Conservation (phyloP, 306 rosid genomes). For the Castanea mollissima region DNA sequence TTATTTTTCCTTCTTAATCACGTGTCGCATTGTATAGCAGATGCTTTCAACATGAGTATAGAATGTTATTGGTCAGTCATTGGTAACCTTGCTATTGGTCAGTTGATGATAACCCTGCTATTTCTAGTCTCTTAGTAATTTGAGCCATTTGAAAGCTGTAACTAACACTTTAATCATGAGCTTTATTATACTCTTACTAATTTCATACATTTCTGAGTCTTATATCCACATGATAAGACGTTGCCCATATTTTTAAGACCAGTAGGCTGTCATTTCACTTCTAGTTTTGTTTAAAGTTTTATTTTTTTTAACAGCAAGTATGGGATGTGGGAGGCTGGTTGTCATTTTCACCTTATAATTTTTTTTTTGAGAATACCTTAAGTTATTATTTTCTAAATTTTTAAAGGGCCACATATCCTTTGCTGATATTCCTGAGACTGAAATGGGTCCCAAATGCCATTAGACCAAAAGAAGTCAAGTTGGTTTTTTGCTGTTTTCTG, state of each 20-base stretch:
- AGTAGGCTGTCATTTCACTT: neutral
- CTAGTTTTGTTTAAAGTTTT: neutral
- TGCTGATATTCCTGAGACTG: neutral
- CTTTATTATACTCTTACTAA: neutral
- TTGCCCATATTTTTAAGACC: neutral
- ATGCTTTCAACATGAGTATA: neutral
- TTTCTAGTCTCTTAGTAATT: neutral
- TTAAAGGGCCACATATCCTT: neutral
- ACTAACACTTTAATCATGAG: neutral
- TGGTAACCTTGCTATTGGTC: neutral
- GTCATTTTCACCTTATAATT: neutral
- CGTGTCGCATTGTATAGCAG: neutral
- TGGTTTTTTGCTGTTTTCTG: neutral
- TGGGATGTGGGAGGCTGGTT: neutral
- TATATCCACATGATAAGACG: neutral
- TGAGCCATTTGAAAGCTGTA: conserved; percentile 6
- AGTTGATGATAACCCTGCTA: neutral
- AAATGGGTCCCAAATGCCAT: neutral
- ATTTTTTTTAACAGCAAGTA: too few species aligned
- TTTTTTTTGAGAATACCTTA: neutral
- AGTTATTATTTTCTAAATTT: neutral
- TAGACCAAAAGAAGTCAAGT: neutral
- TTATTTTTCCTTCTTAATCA: neutral
- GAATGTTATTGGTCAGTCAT: neutral
- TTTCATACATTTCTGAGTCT: neutral